Percentiles rank a stretch among this genome's conserved stretches.
phyloP scores from a whole-genome alignment of 176 grass and related monocot species.

The Carex scoparia region DNA sequence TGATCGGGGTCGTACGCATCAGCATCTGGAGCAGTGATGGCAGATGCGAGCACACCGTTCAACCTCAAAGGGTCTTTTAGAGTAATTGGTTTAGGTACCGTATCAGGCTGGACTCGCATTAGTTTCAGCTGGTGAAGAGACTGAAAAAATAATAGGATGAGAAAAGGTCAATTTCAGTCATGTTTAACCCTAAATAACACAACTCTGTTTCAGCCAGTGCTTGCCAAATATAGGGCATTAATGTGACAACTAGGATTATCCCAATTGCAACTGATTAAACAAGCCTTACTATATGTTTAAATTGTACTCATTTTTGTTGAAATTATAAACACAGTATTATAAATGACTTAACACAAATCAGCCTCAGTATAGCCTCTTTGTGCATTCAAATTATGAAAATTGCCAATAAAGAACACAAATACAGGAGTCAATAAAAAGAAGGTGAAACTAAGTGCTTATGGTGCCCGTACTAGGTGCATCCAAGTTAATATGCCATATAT shows the following conservation, averaged over 20 bases:
- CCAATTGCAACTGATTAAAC: not conserved
- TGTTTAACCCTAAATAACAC: not conserved
- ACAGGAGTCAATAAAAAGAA: not conserved
- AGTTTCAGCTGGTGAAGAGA: slow-evolving; percentile 88
- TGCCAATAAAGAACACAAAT: not conserved
- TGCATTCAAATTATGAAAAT: not conserved
- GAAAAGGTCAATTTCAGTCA: slow-evolving; percentile 7
- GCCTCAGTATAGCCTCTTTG: slow-evolving; percentile 18
- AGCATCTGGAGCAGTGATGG: slow-evolving; percentile 43
- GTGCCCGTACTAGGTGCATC: slow-evolving; percentile 3
- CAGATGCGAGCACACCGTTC: slow-evolving; percentile 48
- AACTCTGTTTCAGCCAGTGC: not conserved
- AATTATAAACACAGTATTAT: not conserved
- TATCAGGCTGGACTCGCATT: slow-evolving; percentile 50
- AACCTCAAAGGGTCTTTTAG: slow-evolving; percentile 51
- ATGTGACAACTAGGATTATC: not conserved
- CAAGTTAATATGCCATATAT: too few relatives aligned
- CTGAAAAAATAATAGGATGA: slow-evolving; percentile 39
- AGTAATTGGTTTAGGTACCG: slow-evolving; percentile 42
- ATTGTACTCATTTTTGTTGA: not conserved
- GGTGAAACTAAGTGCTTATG: not conserved
- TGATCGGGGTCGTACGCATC: slow-evolving; percentile 57
- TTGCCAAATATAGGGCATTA: not conserved
- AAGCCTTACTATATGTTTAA: not conserved
- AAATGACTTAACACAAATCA: slow-evolving; percentile 12